These are phyloP conservation scores for Mortierella sp. DNA, from an alignment of 371 early-diverging fungal species.

Conservation along the genomic window DNA sequence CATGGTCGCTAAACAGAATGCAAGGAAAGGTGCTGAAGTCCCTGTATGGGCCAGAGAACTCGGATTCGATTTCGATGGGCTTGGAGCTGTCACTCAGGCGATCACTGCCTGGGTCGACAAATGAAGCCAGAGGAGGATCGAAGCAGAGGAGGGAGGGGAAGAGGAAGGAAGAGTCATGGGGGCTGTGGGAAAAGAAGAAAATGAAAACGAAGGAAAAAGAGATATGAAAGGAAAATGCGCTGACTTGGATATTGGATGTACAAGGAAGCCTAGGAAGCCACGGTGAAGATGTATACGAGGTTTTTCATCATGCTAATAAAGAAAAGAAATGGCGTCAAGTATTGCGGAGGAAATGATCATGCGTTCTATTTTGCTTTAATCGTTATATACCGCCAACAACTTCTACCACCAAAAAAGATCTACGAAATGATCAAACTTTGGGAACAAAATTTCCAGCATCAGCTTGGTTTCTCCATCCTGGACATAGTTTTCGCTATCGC, in stretches of 20 bases:
- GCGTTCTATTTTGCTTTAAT: no score
- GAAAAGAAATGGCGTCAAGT: no score
- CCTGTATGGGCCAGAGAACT: constrained; percentile 48
- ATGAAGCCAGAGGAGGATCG: constrained; percentile 12
- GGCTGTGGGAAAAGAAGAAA: neutral
- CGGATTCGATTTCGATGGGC: constrained; percentile 51
- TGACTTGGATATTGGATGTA: neutral
- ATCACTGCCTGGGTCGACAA: constrained; percentile 48
- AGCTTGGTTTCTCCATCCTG: constrained; percentile 18
- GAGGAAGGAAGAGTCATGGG: neutral
- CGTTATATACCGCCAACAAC: no score
- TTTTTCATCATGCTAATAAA: no score
- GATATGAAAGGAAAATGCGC: no score
- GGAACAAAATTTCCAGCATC: constrained; percentile 33
- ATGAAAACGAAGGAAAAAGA: no score
- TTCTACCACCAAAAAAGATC: constrained; percentile 34
- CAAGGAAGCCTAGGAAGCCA: constrained; percentile 7
- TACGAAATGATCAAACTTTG: constrained; percentile 19
- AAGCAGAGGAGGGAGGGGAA: neutral
- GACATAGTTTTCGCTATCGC: constrained; percentile 25
- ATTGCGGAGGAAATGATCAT: no score
- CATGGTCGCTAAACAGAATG: constrained; percentile 51
- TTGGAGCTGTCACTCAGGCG: constrained; percentile 41
- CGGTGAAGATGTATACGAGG: neutral
- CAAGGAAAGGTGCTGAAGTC: constrained; percentile 38